Conservation (phyloP, 2,329 filamentous ascomycete species). For the Cladosporium colombiae region DNA sequence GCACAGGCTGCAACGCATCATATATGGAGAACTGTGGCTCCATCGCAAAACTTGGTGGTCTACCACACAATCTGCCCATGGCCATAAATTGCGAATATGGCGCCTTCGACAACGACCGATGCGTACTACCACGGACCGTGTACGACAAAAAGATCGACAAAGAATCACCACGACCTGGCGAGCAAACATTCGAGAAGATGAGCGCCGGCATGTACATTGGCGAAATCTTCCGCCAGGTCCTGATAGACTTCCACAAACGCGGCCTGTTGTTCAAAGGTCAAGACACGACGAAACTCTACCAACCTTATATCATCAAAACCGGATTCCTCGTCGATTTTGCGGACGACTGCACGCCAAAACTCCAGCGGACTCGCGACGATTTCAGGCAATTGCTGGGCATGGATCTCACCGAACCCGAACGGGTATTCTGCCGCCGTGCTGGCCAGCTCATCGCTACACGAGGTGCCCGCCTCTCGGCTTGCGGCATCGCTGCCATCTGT, state of each 20-base stretch:
- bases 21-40: conserved; percentile 86
- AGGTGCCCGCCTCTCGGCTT: conserved; percentile 41
- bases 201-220: conserved; percentile 92
- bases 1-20: conserved; percentile 89
- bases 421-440: conserved; percentile 33
- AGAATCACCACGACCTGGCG: conserved; percentile 86
- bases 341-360: conserved; percentile 50
- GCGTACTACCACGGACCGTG: conserved; percentile 79
- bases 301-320: conserved; percentile 82
- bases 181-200: conserved; percentile 98
- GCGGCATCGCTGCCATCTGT: conserved; percentile 43
- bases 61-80: conserved; percentile 78
- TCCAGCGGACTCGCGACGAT: conserved; percentile 28
- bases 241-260: conserved; percentile 80
- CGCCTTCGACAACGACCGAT: conserved; percentile 92
- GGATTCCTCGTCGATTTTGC: conserved; percentile 90
- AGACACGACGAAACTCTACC: conserved; percentile 73
- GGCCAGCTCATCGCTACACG: conserved; percentile 39
- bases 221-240: conserved; percentile 86
- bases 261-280: conserved; percentile 77
- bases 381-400: conserved; percentile 33
- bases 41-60: conserved; percentile 78
- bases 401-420: conserved; percentile 29
- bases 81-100: conserved; percentile 99
- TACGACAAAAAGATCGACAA: conserved; percentile 89